Evolutionary conservation across 305 asterid species (phyloP), one percentile per base, ranked within the genome.

Genomic region (Lippia alba): DNA sequence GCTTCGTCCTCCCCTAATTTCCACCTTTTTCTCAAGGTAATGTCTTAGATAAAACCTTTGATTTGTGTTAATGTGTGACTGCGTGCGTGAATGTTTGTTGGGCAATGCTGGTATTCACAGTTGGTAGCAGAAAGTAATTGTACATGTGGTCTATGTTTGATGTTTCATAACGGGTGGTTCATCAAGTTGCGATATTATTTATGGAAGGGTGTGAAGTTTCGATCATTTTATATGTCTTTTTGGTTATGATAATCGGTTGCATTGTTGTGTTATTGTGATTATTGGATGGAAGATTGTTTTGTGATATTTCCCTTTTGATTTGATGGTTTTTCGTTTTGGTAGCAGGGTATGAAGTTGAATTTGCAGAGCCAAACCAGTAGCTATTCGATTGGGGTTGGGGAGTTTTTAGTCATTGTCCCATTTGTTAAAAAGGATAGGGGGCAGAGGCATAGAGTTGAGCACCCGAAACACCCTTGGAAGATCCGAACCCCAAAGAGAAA

Each of bases 11-110:
- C 90, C 78, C 82, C 89, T 12, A 84, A 87, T 78, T 94, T 90
- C 77, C 99, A 94, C 78, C 89, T 94, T 16, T 87, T 82, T 76
- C 82, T 84, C 60, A 87, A 87, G 94, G 99, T 51, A 83, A 66
- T 49, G 55, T 69, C 53, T 40, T 24, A 24, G 30, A 24, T 24
- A 1, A 33, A 65, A 49, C 62, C 67, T 33, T 45, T 5, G 39
- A 49, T 64, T 11, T 50, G 24, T 4, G 48, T 54, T 3, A 14
- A 33, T 12, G 16, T 20, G 40, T 7, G 62, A 20, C 32, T 7
- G 62, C 20, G 39, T 63, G n/a, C 46, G 15, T 10, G 53, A 12
- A 14, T 66, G 14, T 39, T 19, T 41, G 4, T 48, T 18, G 18
- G 18, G 64, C 16, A 48, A 55, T 71, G 69, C 60, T 63, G 36